phyloP scores from a whole-genome alignment of 148 eudicot species.

The Selenicereus undatus region DNA sequence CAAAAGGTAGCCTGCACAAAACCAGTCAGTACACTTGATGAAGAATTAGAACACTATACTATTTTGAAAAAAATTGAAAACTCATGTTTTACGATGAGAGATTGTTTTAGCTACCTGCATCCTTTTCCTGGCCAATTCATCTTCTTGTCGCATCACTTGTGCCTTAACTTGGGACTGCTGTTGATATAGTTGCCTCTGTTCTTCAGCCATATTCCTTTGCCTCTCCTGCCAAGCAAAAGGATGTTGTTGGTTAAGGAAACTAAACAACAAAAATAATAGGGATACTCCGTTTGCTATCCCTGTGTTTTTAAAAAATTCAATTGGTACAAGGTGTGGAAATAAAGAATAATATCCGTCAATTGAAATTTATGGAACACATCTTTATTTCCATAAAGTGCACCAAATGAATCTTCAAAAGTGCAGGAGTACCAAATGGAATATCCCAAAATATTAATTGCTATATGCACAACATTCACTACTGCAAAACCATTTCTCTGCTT shows the following conservation, averaged over 20 bases:
- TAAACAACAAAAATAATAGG: neutral
- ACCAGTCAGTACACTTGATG: neutral
- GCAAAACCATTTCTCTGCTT: neutral
- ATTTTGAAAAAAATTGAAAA: neutral
- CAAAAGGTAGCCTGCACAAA: neutral
- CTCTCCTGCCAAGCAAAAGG: constrained; percentile 57
- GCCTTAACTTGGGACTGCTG: constrained; percentile 88
- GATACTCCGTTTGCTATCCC: too few relatives aligned
- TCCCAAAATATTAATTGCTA: neutral
- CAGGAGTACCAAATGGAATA: too few relatives aligned
- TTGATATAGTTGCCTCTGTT: constrained; percentile 73
- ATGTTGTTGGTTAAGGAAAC: neutral
- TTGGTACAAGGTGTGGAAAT: too few relatives aligned
- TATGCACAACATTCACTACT: neutral
- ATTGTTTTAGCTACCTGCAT: constrained; percentile 57
- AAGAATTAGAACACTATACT: neutral
- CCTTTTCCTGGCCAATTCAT: constrained; percentile 86
- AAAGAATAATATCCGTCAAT: too few relatives aligned
- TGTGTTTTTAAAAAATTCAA: too few relatives aligned
- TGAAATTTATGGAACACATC: too few relatives aligned
- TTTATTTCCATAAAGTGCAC: too few relatives aligned
- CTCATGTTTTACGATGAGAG: neutral
- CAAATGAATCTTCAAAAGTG: too few relatives aligned
- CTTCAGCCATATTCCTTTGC: constrained; percentile 74
- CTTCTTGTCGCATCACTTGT: constrained; percentile 84